Evolutionary conservation across 1,139 yeast species (phyloP), one percentile per base, ranked within the genome.

Genomic region (Diutina siamensis): DNA sequence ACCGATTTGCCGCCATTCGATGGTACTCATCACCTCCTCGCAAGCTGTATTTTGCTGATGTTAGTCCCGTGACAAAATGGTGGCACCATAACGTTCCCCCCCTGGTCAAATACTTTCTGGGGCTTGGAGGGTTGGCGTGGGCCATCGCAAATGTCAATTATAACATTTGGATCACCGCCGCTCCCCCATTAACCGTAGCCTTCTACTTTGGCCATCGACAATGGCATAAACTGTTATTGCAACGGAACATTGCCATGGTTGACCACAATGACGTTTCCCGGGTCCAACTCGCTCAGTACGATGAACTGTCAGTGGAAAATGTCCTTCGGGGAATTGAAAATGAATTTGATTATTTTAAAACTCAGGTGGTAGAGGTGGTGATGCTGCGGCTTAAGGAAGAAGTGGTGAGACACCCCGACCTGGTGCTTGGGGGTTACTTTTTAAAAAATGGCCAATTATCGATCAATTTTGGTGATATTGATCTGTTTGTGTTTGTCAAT

Each of bases 131-230:
- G 1, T 51, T 62, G 1, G 68, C 71, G 0, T 48, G 55, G 12
- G 52, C 63, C 1, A 48, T 68, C n/a, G 63, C 64, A 10, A 67
- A 68, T 46, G 46, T 68, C 13, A 72, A 67, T 51, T 71, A 70
- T 13, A 59, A 65, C 48, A 53, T 59, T 10, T 46, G 67, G 8
- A 48, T 66, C 13, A 67, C 73, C 1, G 49, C 63, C 10, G 65
- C 61, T 0, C 76, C 76, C 1, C 75, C 76, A 1, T 44, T 58
- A 2, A 54, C 58, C 0, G 51, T 64, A 1, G 63, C 59, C 0
- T 55, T 59, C 2, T 67, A 58, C 50, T 65, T 53, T 44, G 53
- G 53, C 7, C 57, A 58, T 47, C 54, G 57, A 19, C 49, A 49
- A 19, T 46, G 52, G 48, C 50, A 51, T 47, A 51, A 33, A 34